These are phyloP conservation scores for Blastobotrys ciferrii DNA, from an alignment of 1,139 yeast genomes.

Conservation along the genomic window DNA sequence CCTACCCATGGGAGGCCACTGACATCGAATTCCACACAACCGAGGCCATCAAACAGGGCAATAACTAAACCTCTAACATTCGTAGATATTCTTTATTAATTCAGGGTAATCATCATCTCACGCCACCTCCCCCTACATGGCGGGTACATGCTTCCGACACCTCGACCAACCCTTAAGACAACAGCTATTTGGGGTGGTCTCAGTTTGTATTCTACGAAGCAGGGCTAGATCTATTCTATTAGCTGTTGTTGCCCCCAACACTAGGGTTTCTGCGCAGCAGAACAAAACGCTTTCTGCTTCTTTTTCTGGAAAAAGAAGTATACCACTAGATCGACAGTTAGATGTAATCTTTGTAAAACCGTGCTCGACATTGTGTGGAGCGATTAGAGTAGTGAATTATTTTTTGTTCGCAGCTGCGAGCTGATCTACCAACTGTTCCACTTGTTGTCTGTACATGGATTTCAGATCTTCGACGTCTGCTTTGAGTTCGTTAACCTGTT, in stretches of 20 bases:
- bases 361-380: too few species aligned
- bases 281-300: too few species aligned
- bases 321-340: not conserved
- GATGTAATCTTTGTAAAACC: too few species aligned
- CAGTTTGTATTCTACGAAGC: too few species aligned
- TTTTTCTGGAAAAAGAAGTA: too few species aligned
- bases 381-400: too few species aligned
- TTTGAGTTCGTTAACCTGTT: slow-evolving; percentile 74
- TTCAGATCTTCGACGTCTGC: slow-evolving; percentile 90
- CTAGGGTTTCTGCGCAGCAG: too few species aligned
- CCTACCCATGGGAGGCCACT: slow-evolving; percentile 94
- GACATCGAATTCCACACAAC: slow-evolving; percentile 87
- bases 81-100: not conserved
- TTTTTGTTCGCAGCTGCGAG: slow-evolving; percentile 33
- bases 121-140: too few species aligned
- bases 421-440: slow-evolving; percentile 77
- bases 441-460: slow-evolving; percentile 76
- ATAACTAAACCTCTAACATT: slow-evolving; percentile 31
- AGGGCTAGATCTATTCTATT: too few species aligned
- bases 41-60: slow-evolving; percentile 77
- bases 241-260: too few species aligned
- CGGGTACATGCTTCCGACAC: not conserved
- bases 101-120: not conserved
- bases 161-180: too few species aligned
- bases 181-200: too few species aligned